Conservation (phyloP, 768 basidiomycete genomes). For the Suillus americanus region DNA sequence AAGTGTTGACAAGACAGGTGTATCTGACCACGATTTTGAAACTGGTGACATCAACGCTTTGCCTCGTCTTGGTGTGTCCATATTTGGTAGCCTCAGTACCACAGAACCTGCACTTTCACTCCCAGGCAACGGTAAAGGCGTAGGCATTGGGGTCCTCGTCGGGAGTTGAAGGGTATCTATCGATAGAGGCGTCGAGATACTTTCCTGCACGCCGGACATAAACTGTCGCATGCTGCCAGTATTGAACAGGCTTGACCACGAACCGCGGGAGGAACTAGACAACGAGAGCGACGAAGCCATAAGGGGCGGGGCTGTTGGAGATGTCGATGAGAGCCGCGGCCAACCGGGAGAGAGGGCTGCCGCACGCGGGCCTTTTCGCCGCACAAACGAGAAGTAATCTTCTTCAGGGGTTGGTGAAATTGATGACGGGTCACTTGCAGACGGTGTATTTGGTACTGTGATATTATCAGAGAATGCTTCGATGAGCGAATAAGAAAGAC, state of each 20-base stretch:
- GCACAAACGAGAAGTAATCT: conserved; percentile 60
- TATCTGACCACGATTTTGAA: conserved; percentile 62
- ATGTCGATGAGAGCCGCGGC: conserved; percentile 47
- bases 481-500: not conserved
- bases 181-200: conserved; percentile 38
- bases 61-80: conserved; percentile 29
- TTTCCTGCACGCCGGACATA: conserved; percentile 59
- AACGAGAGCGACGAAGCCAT: conserved; percentile 43
- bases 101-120: conserved; percentile 14
- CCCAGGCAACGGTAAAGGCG: conserved; percentile 25
- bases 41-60: conserved; percentile 31
- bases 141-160: conserved; percentile 13
- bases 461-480: not conserved
- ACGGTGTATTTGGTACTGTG: conserved; percentile 15
- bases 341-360: conserved; percentile 49
- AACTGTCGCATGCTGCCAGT: conserved; percentile 67
- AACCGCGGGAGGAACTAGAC: conserved; percentile 67
- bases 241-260: conserved; percentile 81
- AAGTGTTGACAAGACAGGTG: conserved; percentile 30
- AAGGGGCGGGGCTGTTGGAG: conserved; percentile 40
- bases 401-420: conserved; percentile 28
- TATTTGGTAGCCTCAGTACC: conserved; percentile 20
- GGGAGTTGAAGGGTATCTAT: conserved; percentile 18
- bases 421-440: conserved; percentile 18
- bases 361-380: conserved; percentile 36